Evolutionary conservation across 164 flowering plant species (phyloP).

Genomic region (Nymphaea colorata): DNA sequence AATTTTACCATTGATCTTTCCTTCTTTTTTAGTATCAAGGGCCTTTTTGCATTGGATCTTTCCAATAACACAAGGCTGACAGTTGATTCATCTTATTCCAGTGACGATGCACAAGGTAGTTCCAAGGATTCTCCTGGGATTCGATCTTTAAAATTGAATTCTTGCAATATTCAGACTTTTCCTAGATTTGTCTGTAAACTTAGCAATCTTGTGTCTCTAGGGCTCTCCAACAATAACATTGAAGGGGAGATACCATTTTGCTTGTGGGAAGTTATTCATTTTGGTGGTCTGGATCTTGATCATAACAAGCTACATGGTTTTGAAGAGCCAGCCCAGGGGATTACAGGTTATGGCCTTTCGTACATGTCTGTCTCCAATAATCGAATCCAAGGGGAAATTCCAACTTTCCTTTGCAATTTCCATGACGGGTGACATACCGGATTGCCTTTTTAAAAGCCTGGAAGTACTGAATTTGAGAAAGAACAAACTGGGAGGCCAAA

Average conservation of each 20-base stretch:
- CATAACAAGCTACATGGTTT: conserved; percentile 30
- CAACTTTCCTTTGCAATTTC: conserved; percentile 35
- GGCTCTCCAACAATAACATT: conserved; percentile 38
- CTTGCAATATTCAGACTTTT: conserved; percentile 22
- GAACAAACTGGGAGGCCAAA: conserved; percentile 28
- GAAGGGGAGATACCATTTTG: conserved; percentile 30
- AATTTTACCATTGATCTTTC: conserved; percentile 11
- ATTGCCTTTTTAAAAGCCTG: conserved; percentile 17
- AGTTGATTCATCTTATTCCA: neutral
- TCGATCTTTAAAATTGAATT: conserved; percentile 23
- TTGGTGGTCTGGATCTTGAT: conserved; percentile 13
- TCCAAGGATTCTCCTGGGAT: conserved; percentile 13
- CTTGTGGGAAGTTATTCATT: conserved; percentile 12
- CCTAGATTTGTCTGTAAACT: conserved; percentile 26
- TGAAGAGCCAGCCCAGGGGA: conserved; percentile 24
- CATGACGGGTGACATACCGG: conserved; percentile 31
- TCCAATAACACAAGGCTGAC: conserved; percentile 17
- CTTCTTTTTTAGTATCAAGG: conserved; percentile 6
- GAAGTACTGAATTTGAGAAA: conserved; percentile 24
- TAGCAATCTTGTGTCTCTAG: conserved; percentile 13
- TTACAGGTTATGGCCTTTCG: neutral
- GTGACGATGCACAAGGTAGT: neutral
- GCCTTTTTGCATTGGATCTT: conserved; percentile 22
- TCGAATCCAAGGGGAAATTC: conserved; percentile 9
- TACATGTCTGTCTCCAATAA: conserved; percentile 31